phyloP scores from a whole-genome alignment of 805 yeast genomes.

The Kuraishia molischiana region DNA sequence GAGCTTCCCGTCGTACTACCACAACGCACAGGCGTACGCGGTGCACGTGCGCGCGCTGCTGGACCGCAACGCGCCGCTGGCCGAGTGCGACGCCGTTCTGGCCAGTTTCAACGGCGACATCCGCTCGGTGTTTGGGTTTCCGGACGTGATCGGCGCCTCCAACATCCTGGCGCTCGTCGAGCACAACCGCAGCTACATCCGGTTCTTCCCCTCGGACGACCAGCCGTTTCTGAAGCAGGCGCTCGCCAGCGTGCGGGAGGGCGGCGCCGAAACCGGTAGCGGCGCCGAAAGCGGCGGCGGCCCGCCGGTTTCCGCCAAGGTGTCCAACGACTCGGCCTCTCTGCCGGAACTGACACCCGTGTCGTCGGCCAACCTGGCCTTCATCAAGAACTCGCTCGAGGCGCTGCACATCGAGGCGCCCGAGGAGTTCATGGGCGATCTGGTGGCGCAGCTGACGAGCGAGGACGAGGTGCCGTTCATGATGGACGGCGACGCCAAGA shows the following conservation, averaged over 20 bases:
- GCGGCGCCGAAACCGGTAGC: slow-evolving; percentile 4
- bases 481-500: slow-evolving; percentile 13
- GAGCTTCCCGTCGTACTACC: background rate
- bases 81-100: background rate
- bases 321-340: background rate
- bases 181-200: slow-evolving; percentile 9
- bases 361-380: slow-evolving; percentile 67
- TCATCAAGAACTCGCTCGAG: slow-evolving; percentile 64
- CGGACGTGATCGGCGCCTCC: slow-evolving; percentile 44
- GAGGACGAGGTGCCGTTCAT: slow-evolving; percentile 11
- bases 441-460: slow-evolving; percentile 12
- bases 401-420: slow-evolving; percentile 11
- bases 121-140: slow-evolving; percentile 15
- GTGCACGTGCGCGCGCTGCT: background rate
- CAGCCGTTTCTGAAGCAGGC: slow-evolving; percentile 7
- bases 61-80: background rate
- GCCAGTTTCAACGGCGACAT: background rate
- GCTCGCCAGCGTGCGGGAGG: slow-evolving; percentile 5
- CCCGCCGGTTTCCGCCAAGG: background rate
- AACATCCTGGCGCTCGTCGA: slow-evolving; percentile 22
- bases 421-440: background rate
- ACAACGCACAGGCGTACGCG: background rate
- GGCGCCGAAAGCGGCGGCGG: background rate
- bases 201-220: slow-evolving; percentile 24
- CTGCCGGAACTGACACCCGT: slow-evolving; percentile 44